These are phyloP conservation scores for Nevesoporus exiguus DNA, from an alignment of 768 basidiomycete species.

Conservation along the genomic window DNA sequence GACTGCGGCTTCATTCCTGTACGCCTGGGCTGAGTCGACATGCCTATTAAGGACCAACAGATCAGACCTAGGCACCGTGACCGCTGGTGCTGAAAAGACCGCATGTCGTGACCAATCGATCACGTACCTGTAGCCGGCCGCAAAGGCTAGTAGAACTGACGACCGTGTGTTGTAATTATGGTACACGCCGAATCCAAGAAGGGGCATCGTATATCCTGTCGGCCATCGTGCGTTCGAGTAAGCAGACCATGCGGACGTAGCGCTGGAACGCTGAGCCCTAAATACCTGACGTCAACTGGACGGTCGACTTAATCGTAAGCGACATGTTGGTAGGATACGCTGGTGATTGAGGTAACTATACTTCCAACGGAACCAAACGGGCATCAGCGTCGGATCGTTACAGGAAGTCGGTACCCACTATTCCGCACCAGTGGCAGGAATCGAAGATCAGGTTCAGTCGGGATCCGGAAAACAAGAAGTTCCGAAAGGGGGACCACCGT, in stretches of 20 bases:
- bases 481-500: neutral
- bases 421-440: neutral
- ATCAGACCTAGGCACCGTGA: neutral
- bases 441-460: neutral
- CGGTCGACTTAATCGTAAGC: slow-evolving; percentile 30
- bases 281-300: slow-evolving; percentile 37
- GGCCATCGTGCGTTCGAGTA: slow-evolving; percentile 1
- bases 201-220: slow-evolving; percentile 56
- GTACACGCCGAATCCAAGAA: slow-evolving; percentile 70
- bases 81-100: neutral
- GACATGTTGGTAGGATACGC: slow-evolving; percentile 14
- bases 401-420: neutral
- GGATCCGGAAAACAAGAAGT: slow-evolving; percentile 2
- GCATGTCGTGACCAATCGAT: neutral
- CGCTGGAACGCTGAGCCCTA: slow-evolving; percentile 11
- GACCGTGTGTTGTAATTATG: slow-evolving; percentile 55
- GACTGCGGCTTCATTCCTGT: slow-evolving; percentile 62
- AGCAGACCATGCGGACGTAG: neutral
- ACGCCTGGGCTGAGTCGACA: slow-evolving; percentile 69
- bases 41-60: slow-evolving; percentile 42
- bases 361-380: neutral
- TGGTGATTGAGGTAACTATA: slow-evolving; percentile 15
- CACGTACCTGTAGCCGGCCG: slow-evolving; percentile 58
- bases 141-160: slow-evolving; percentile 59
- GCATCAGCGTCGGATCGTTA: slow-evolving; percentile 4